phyloP scores from a whole-genome alignment of 257 asterid species.

The Salvia miltiorrhiza region DNA sequence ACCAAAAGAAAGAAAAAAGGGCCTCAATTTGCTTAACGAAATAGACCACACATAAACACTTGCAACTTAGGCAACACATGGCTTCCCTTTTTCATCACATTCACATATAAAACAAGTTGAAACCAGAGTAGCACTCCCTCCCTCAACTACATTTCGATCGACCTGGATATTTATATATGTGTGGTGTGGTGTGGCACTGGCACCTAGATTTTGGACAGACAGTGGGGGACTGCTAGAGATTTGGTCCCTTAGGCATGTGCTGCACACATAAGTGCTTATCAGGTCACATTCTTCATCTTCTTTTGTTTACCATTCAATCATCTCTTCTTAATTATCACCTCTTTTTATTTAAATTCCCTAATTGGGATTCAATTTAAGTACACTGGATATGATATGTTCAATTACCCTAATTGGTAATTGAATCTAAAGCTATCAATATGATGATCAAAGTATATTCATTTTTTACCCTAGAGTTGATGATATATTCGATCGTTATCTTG shows the following conservation, averaged over 20 bases:
- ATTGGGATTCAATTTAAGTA: too few species aligned
- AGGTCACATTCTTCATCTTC: constrained; percentile 37
- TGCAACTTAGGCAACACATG: not conserved
- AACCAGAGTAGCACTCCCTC: not conserved
- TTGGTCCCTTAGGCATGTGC: constrained; percentile 34
- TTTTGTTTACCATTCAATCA: constrained; percentile 21
- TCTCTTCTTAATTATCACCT: constrained; percentile 15
- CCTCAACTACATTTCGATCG: not conserved
- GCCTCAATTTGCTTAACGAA: not conserved
- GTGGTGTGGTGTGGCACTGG: not conserved
- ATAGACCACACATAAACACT: constrained; percentile 11
- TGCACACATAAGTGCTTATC: constrained; percentile 4
- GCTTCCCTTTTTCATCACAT: not conserved
- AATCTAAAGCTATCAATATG: too few species aligned
- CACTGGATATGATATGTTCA: too few species aligned
- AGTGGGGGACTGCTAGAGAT: constrained; percentile 7
- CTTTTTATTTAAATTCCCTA: not conserved
- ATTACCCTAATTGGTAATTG: too few species aligned
- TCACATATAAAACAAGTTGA: too few species aligned
- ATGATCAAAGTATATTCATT: too few species aligned
- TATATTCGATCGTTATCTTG: too few species aligned
- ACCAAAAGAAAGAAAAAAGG: not conserved
- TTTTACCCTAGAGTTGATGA: too few species aligned
- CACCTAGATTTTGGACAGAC: not conserved
- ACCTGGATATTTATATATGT: not conserved